Conservation (phyloP, 164 flowering plant species). For the Akebia trifoliata region DNA sequence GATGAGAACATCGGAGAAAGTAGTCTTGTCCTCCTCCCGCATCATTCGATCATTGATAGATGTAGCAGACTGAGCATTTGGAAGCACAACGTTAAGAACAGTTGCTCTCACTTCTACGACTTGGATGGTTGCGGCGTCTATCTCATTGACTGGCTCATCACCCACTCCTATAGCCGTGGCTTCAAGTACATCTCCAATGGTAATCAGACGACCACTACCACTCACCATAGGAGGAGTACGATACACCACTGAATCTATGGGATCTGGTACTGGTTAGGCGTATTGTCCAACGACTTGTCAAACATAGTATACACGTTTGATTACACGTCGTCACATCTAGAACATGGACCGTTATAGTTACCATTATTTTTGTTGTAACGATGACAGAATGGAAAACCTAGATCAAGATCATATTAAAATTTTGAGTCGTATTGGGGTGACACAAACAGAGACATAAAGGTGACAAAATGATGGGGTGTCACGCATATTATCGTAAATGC, state of each 20-base stretch:
- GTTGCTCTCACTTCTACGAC: slow-evolving; percentile 51
- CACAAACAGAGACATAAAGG: too few species aligned
- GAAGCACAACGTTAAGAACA: slow-evolving; percentile 25
- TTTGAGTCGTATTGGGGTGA: too few species aligned
- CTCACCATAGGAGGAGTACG: too few species aligned
- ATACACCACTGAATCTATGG: not conserved
- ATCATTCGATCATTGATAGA: slow-evolving; percentile 19
- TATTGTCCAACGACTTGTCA: slow-evolving; percentile 42
- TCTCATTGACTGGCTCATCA: slow-evolving; percentile 38
- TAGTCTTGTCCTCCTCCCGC: slow-evolving; percentile 36
- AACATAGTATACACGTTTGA: not conserved
- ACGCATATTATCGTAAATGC: too few species aligned
- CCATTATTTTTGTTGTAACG: too few species aligned
- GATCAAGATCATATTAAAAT: too few species aligned
- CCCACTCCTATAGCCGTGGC: slow-evolving; percentile 33
- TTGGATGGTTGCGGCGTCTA: slow-evolving; percentile 51
- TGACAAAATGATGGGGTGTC: too few species aligned
- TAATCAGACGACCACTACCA: too few species aligned
- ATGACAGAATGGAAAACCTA: too few species aligned
- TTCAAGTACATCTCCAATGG: slow-evolving; percentile 61
- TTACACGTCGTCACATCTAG: too few species aligned
- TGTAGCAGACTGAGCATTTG: slow-evolving; percentile 44
- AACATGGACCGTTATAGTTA: too few species aligned
- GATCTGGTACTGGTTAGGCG: slow-evolving; percentile 20
- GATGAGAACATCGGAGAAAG: slow-evolving; percentile 32